phyloP scores from a whole-genome alignment of 1,284 basidiomycete genomes.

The Volvariella volvacea region DNA sequence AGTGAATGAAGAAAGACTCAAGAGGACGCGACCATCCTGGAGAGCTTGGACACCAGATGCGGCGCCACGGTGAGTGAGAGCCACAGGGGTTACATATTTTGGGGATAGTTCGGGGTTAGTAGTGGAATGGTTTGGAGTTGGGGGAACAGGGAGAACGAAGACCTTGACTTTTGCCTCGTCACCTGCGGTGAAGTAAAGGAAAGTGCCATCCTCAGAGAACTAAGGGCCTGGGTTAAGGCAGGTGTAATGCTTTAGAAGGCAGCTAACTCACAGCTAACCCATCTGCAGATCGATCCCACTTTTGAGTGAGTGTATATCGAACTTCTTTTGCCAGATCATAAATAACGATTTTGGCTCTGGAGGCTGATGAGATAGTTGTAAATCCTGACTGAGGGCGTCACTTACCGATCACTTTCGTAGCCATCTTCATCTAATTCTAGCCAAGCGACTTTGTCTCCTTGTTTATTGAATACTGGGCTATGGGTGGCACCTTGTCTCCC shows the following conservation, averaged over 20 bases:
- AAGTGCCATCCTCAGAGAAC: conserved; percentile 69
- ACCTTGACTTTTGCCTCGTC: conserved; percentile 71
- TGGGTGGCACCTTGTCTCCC: conserved; percentile 80
- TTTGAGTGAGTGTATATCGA: conserved; percentile 64
- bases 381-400: conserved; percentile 41
- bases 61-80: conserved; percentile 50
- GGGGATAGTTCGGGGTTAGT: conserved; percentile 40
- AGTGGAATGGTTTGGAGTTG: conserved; percentile 47
- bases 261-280: conserved; percentile 41
- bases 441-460: conserved; percentile 78
- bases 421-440: conserved; percentile 81
- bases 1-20: conserved; percentile 62
- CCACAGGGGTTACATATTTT: conserved; percentile 46
- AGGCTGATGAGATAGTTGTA: conserved; percentile 11
- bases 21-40: conserved; percentile 52
- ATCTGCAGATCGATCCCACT: conserved; percentile 79
- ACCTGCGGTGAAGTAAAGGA: conserved; percentile 70
- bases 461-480: conserved; percentile 57
- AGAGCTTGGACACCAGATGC: conserved; percentile 58
- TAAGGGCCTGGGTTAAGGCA: conserved; percentile 20
- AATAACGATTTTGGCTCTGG: conserved; percentile 68
- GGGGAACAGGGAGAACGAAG: conserved; percentile 60
- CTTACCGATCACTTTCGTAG: conserved; percentile 75
- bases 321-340: conserved; percentile 66
- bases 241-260: not conserved